Evolutionary conservation across 257 asterid genomes (phyloP).

Genomic region (Ophiorrhiza pumila): DNA sequence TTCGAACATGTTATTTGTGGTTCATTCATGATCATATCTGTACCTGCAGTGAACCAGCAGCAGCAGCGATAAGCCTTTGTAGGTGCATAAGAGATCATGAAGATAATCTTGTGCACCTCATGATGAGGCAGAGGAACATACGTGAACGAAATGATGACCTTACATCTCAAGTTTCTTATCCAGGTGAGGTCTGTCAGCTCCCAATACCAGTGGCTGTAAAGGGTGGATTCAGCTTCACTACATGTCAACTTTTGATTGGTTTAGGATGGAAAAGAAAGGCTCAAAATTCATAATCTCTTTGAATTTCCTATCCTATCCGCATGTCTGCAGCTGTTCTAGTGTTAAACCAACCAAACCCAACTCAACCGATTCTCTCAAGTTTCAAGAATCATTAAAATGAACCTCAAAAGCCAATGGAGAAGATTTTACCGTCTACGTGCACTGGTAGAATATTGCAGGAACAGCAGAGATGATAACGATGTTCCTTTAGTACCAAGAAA

Average conservation of each 20-base stretch:
- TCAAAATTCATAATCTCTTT: background rate
- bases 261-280: background rate
- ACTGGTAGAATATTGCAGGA: background rate
- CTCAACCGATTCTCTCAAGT: no score
- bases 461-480: background rate
- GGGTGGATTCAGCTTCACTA: conserved; percentile 17
- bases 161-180: conserved; percentile 11
- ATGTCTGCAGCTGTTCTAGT: background rate
- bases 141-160: conserved; percentile 13
- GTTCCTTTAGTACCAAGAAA: background rate
- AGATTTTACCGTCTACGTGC: background rate
- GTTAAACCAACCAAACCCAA: background rate
- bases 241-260: conserved; percentile 24
- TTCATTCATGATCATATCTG: conserved; percentile 21
- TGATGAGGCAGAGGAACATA: conserved; percentile 13
- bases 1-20: conserved; percentile 7
- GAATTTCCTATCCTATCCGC: conserved; percentile 1
- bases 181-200: conserved; percentile 6
- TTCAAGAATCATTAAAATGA: conserved; percentile 2
- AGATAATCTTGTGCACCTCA: conserved; percentile 11
- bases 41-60: conserved; percentile 13
- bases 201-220: conserved; percentile 5
- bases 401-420: background rate
- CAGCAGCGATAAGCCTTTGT: background rate
- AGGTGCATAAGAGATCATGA: conserved; percentile 5